Evolutionary conservation across 306 rosid species (phyloP), one percentile per base, ranked within the genome.

Genomic region (Vigna nakashimae): DNA sequence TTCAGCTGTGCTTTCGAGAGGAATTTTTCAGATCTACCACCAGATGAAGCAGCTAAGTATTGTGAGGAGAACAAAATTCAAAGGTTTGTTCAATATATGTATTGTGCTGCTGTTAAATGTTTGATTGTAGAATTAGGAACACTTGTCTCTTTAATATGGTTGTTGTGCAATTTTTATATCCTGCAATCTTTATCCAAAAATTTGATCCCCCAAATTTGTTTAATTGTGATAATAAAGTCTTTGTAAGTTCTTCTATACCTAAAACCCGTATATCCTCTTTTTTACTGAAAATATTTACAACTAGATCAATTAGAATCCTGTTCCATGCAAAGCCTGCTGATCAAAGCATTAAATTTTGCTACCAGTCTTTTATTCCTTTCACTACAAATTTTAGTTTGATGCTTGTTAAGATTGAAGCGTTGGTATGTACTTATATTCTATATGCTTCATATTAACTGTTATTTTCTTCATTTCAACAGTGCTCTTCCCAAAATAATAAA

Each of bases 401-500:
- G 15, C 78, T 49, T 40, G 17, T 52, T 42, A 45, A 46, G 22
- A 55, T 71, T 32, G 68, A 72, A 50, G 73, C 74, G 53, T 78
- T 30, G 9, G 42, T 48, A 7, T 59, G 65, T 82, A 70, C 48
- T 53, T 65, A 38, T 65, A 42, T 11, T 40, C 1, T 56, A 12
- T 74, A 48, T 69, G 64, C 46, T 28, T 9, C 28, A 8, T 58
- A 49, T 34, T 84, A 60, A 73, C 73, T 64, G 69, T 56, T 49
- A 63, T 78, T 42, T 63, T 69, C 32, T 69, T 82, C 82, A 43
- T 75, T 84, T 69, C 49, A 36, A 72, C 97, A 96, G 99, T 80
- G 94, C 83, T 70, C 98, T 96, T 84, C 71, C 94, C 51, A 96
- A 96, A 94, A 96, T 96, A 77, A 93, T 96, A 81, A 96, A 93